Conservation (phyloP, 495 filamentous ascomycete genomes). For the Aspergillus steynii region DNA sequence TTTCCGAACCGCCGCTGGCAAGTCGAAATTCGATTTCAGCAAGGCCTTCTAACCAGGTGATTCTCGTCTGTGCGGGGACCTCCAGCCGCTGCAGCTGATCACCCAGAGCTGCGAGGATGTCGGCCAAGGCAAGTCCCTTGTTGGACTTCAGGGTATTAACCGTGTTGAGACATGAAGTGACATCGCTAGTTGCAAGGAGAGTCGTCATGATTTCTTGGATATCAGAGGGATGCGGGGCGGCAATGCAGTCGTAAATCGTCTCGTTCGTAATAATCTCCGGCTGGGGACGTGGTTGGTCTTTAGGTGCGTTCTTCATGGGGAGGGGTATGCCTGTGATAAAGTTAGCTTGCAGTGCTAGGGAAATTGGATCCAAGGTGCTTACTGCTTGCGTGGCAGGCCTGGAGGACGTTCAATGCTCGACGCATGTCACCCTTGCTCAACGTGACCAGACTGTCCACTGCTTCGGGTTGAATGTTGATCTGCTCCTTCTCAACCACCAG, state of each 20-base stretch:
- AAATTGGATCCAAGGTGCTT: conserved; percentile 26
- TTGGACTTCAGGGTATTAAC: conserved; percentile 81
- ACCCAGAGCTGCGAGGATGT: conserved; percentile 81
- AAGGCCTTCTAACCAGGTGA: conserved; percentile 87
- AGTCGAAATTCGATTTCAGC: conserved; percentile 92
- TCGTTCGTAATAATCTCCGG: conserved; percentile 83
- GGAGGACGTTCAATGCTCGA: conserved; percentile 89
- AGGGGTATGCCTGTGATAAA: conserved; percentile 62
- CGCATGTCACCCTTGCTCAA: conserved; percentile 97
- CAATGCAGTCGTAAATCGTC: conserved; percentile 97
- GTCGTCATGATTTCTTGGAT: conserved; percentile 82
- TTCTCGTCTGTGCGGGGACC: conserved; percentile 82
- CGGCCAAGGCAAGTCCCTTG: conserved; percentile 89
- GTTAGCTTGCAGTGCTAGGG: conserved; percentile 3
- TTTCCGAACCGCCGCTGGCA: conserved; percentile 85
- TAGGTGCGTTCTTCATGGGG: conserved; percentile 61
- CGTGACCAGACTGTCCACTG: conserved; percentile 75
- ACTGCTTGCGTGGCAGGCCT: conserved; percentile 95
- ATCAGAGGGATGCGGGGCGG: conserved; percentile 87
- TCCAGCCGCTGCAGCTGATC: conserved; percentile 82
- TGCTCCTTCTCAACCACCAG: conserved; percentile 86
- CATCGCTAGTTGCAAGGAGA: conserved; percentile 77
- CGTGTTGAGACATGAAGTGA: conserved; percentile 81
- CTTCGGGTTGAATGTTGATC: conserved; percentile 78
- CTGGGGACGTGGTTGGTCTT: conserved; percentile 51